Percentiles rank a stretch among this genome's conserved stretches.
phyloP scores from a whole-genome alignment of 805 yeast genomes.

The Sugiyamaella chiloensis region DNA sequence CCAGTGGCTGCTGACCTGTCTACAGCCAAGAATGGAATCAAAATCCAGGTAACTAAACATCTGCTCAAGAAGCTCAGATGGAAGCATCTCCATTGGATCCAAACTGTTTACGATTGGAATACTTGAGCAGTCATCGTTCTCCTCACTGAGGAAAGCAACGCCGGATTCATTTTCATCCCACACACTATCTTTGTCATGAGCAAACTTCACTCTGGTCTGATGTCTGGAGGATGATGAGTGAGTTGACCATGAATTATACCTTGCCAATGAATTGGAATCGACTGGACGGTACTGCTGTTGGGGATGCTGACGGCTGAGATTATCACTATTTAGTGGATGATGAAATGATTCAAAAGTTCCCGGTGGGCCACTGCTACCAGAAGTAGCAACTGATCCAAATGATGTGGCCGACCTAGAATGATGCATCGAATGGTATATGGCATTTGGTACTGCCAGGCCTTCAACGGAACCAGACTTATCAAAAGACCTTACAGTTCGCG shows the following conservation, averaged over 20 bases:
- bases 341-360: neutral
- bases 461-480: neutral
- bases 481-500: neutral
- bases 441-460: slow-evolving; percentile 9
- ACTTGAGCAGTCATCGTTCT: neutral
- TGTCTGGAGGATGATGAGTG: slow-evolving; percentile 9
- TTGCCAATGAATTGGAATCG: slow-evolving; percentile 1
- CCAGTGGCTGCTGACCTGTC: slow-evolving; percentile 26
- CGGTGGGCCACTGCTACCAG: slow-evolving; percentile 4
- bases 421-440: slow-evolving; percentile 8
- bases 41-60: slow-evolving; percentile 23
- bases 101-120: neutral
- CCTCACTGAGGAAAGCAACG: slow-evolving; percentile 21
- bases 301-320: too few species aligned
- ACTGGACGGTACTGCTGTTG: neutral
- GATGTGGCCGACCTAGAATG: slow-evolving; percentile 11
- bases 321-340: too few species aligned
- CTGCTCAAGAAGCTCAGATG: slow-evolving; percentile 16
- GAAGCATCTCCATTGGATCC: slow-evolving; percentile 17
- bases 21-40: slow-evolving; percentile 18
- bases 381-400: neutral
- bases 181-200: neutral
- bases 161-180: slow-evolving; percentile 25
- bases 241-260: slow-evolving; percentile 15
- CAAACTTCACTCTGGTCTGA: neutral